Evolutionary conservation across 2,329 filamentous ascomycete genomes (phyloP).

Genomic region (Niveomyces coronatus): DNA sequence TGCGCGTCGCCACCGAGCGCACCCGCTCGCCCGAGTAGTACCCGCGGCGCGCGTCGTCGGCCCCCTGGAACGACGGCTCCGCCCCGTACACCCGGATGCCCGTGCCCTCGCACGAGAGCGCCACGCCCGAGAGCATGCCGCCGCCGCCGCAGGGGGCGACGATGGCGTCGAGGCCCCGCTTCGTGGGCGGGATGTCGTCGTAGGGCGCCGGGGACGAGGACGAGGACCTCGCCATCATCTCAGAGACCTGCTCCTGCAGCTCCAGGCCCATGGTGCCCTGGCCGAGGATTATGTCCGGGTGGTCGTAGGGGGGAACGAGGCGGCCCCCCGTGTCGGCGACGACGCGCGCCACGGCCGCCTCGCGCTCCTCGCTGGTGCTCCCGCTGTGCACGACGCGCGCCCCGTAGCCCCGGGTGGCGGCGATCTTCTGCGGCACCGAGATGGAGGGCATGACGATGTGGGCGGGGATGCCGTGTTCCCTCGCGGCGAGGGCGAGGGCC

Average conservation of each 20-base stretch:
- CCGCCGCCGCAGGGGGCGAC: constrained; percentile 82
- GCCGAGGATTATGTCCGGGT: constrained; percentile 82
- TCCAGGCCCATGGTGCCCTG: constrained; percentile 88
- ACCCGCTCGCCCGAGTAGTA: constrained; percentile 56
- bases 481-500: constrained; percentile 77
- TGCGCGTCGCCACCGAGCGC: constrained; percentile 59
- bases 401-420: constrained; percentile 68
- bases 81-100: constrained; percentile 73
- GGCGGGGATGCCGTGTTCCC: constrained; percentile 61
- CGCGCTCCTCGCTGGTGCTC: constrained; percentile 68
- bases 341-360: constrained; percentile 62
- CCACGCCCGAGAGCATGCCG: constrained; percentile 75
- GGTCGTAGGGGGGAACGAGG: constrained; percentile 83
- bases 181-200: constrained; percentile 12
- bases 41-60: constrained; percentile 70
- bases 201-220: constrained; percentile 12
- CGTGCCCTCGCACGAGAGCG: constrained; percentile 63
- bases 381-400: constrained; percentile 74
- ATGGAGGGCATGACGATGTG: constrained; percentile 92
- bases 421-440: constrained; percentile 75
- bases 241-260: constrained; percentile 60
- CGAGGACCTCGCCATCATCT: constrained; percentile 31
- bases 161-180: constrained; percentile 50
- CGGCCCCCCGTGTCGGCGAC: constrained; percentile 62
- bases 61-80: constrained; percentile 74